Conservation (phyloP, 1,139 yeast species). For the Debaryomycetaceae sp. region DNA sequence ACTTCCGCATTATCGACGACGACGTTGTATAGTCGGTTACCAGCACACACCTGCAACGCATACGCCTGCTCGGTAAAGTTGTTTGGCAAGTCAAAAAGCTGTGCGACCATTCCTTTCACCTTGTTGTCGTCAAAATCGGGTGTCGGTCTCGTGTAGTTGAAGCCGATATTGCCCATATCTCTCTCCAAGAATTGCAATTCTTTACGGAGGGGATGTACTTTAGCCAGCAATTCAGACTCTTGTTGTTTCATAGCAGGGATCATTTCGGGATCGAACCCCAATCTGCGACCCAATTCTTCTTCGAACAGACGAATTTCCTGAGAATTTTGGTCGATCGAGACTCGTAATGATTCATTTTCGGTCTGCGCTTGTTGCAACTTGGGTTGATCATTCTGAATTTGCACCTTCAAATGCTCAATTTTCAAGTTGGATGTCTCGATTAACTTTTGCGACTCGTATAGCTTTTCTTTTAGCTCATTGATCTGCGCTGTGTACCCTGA, state of each 20-base stretch:
- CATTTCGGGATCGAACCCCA: slow-evolving; percentile 51
- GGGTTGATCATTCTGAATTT: slow-evolving; percentile 40
- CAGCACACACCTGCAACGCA: slow-evolving; percentile 92
- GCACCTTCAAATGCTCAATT: slow-evolving; percentile 45
- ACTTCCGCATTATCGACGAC: slow-evolving; percentile 83
- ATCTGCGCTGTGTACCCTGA: slow-evolving; percentile 71
- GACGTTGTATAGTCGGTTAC: slow-evolving; percentile 80
- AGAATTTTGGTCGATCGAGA: slow-evolving; percentile 35
- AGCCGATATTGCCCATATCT: slow-evolving; percentile 65
- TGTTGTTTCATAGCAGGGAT: slow-evolving; percentile 35
- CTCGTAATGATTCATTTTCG: slow-evolving; percentile 36
- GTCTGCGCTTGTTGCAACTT: slow-evolving; percentile 43
- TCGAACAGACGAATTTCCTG: slow-evolving; percentile 29
- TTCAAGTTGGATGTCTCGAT: slow-evolving; percentile 55
- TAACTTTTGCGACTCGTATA: slow-evolving; percentile 44
- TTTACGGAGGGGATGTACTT: slow-evolving; percentile 29
- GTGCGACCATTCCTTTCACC: slow-evolving; percentile 87
- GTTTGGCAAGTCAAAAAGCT: slow-evolving; percentile 57
- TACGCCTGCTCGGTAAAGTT: slow-evolving; percentile 52
- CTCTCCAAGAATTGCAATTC: slow-evolving; percentile 52
- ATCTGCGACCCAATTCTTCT: slow-evolving; percentile 26
- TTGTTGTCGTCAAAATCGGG: slow-evolving; percentile 48
- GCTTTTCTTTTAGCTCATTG: slow-evolving; percentile 48
- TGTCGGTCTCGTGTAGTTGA: slow-evolving; percentile 57
- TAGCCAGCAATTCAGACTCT: slow-evolving; percentile 20